phyloP scores from a whole-genome alignment of 2,329 filamentous ascomycete species.

The Venturiaceae sp. region DNA sequence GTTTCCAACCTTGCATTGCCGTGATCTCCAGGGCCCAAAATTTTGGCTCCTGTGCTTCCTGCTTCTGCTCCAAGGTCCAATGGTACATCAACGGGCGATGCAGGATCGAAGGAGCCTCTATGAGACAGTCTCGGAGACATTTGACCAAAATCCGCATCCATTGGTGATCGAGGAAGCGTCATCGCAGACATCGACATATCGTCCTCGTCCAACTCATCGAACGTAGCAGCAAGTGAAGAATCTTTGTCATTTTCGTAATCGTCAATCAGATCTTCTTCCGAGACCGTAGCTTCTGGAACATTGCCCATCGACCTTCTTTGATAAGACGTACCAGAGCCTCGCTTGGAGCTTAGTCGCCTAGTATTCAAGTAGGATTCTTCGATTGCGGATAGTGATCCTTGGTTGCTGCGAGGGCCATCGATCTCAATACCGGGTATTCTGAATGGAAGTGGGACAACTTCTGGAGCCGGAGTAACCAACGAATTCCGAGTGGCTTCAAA shows the following conservation, averaged over 20 bases:
- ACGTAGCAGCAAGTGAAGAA: conserved; percentile 41
- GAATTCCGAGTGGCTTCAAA: background rate
- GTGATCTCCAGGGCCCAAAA: background rate
- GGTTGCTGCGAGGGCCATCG: conserved; percentile 39
- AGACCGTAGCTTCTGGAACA: conserved; percentile 12
- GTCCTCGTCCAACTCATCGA: conserved; percentile 53
- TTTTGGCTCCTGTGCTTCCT: background rate
- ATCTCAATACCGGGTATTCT: conserved; percentile 39
- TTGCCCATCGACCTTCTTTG: background rate
- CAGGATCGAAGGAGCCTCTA: conserved; percentile 4
- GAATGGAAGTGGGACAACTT: conserved; percentile 58
- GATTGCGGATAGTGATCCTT: conserved; percentile 48
- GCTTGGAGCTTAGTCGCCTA: conserved; percentile 15
- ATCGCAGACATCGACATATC: conserved; percentile 22
- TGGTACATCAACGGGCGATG: background rate
- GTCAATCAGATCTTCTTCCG: conserved; percentile 27
- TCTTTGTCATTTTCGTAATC: conserved; percentile 28
- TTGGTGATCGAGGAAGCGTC: conserved; percentile 13
- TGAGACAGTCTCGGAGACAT: background rate
- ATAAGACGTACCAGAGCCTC: conserved; percentile 11
- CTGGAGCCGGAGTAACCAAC: conserved; percentile 31
- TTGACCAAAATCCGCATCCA: conserved; percentile 15
- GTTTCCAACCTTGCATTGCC: no score
- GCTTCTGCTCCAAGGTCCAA: background rate
- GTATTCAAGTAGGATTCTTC: conserved; percentile 15